Conservation (phyloP, 2,329 filamentous ascomycete species). For the Verticillium tricorpus region DNA sequence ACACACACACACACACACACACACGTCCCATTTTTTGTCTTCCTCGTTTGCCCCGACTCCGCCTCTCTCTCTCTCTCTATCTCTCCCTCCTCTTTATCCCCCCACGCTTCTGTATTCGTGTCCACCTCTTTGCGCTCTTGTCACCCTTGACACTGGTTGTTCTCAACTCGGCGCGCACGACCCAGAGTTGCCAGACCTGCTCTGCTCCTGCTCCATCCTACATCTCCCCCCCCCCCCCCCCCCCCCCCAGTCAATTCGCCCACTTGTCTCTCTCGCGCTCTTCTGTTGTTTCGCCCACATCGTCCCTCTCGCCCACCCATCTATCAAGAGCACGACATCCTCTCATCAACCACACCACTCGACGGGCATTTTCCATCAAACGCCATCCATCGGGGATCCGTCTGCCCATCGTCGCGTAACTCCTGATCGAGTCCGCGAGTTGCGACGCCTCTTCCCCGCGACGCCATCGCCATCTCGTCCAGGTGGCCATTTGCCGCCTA, state of each 20-base stretch:
- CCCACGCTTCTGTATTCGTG: constrained; percentile 2
- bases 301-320: background rate
- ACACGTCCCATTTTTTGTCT: background rate
- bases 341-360: background rate
- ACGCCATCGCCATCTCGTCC: background rate
- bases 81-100: constrained; percentile 1
- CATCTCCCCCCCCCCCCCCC: background rate
- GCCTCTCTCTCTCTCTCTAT: background rate
- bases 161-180: background rate
- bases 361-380: background rate
- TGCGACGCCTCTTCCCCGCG: background rate
- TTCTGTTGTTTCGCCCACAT: background rate
- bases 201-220: background rate
- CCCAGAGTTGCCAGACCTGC: background rate
- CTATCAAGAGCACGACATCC: background rate
- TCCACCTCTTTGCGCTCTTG: background rate
- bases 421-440: background rate
- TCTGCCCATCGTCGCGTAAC: background rate
- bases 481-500: background rate
- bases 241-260: background rate
- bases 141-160: background rate
- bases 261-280: background rate
- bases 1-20: background rate
- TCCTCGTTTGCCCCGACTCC: background rate
- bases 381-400: background rate